Conservation (phyloP, 192 early-diverging fungal species). For the Rhizoclosmatium sp. region DNA sequence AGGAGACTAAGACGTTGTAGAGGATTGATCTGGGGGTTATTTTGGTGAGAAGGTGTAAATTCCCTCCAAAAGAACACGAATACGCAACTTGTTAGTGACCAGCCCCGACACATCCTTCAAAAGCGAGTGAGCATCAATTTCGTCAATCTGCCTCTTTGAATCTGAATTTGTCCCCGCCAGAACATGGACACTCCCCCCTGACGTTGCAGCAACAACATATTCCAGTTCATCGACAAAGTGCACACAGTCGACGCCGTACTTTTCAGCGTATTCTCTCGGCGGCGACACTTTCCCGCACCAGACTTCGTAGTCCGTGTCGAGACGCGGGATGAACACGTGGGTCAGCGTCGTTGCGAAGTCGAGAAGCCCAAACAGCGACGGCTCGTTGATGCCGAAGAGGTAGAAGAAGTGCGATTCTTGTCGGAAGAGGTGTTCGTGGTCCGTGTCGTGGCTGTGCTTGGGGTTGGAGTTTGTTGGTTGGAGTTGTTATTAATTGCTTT, state of each 20-base stretch:
- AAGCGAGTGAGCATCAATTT: not conserved
- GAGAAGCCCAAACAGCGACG: conserved; percentile 74
- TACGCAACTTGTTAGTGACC: no score
- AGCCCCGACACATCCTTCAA: not conserved
- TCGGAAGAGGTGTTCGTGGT: conserved; percentile 66
- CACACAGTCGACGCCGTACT: conserved; percentile 77
- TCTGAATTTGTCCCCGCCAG: conserved; percentile 18
- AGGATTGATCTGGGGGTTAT: not conserved
- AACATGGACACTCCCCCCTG: conserved; percentile 3
- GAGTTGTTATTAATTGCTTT: not conserved
- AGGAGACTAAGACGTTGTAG: conserved; percentile 69
- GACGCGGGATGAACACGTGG: conserved; percentile 74
- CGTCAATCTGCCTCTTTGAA: conserved; percentile 8
- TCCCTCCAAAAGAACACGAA: no score
- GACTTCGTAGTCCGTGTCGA: conserved; percentile 70
- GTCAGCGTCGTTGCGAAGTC: conserved; percentile 68
- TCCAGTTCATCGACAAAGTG: conserved; percentile 65
- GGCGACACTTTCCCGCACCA: conserved; percentile 79
- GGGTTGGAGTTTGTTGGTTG: no score
- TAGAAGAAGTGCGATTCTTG: conserved; percentile 83
- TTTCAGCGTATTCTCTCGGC: conserved; percentile 56
- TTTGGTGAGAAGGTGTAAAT: no score
- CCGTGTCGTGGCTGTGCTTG: conserved; percentile 71
- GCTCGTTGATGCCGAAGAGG: conserved; percentile 78
- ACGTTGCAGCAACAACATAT: conserved; percentile 44